These are phyloP conservation scores for Vigna radiata DNA, from an alignment of 306 rosid genomes.

Conservation along the genomic window DNA sequence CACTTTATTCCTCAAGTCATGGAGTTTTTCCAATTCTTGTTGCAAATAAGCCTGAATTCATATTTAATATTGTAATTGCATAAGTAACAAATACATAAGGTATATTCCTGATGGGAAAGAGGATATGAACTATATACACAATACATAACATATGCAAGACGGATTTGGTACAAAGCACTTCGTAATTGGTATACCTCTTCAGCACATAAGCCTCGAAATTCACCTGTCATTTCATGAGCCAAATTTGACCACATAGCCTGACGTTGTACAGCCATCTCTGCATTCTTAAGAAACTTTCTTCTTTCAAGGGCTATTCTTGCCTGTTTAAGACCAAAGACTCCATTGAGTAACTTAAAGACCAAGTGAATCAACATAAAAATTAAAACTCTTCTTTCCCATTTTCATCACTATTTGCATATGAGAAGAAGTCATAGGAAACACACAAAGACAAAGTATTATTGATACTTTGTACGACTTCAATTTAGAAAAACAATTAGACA, in stretches of 20 bases:
- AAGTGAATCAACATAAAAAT: not conserved
- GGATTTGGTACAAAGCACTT: slow-evolving; percentile 31
- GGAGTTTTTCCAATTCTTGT: slow-evolving; percentile 97
- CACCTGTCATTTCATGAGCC: slow-evolving; percentile 99
- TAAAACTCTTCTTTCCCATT: not conserved
- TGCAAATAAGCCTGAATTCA: slow-evolving; percentile 91
- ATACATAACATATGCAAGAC: not conserved
- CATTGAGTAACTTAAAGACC: slow-evolving; percentile 40
- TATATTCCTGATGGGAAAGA: slow-evolving; percentile 15
- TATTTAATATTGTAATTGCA: slow-evolving; percentile 40
- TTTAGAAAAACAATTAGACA: slow-evolving; percentile 16
- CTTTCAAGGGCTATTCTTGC: slow-evolving; percentile 98
- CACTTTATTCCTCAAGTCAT: slow-evolving; percentile 94
- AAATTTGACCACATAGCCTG: slow-evolving; percentile 99
- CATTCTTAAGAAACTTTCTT: slow-evolving; percentile 90
- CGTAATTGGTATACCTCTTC: slow-evolving; percentile 77
- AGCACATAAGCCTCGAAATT: slow-evolving; percentile 97
- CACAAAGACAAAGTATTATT: not conserved
- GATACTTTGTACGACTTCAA: slow-evolving; percentile 1
- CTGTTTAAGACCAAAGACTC: slow-evolving; percentile 57
- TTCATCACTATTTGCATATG: slow-evolving; percentile 23
- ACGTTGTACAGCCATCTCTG: slow-evolving; percentile 91
- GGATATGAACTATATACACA: slow-evolving; percentile 11
- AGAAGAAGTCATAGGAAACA: slow-evolving; percentile 4
- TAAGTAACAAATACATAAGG: slow-evolving; percentile 29